Evolutionary conservation across 306 rosid species (phyloP).

Genomic region (Hippophae tibetana): DNA sequence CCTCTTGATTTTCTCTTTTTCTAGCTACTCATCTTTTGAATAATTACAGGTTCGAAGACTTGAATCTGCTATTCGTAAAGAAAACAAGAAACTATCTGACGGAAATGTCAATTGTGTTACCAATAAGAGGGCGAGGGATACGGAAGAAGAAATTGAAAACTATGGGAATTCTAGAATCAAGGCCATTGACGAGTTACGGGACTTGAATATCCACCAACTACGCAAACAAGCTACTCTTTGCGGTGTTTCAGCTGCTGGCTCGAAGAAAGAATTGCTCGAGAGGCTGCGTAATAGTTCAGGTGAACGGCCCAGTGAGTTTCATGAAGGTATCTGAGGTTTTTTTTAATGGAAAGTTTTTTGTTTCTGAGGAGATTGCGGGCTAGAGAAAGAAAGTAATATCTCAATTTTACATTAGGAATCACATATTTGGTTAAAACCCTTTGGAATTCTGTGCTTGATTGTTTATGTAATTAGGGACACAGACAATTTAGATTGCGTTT

Average conservation of each 20-base stretch:
- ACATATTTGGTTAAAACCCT: too few species aligned
- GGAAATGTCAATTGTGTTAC: constrained; percentile 15
- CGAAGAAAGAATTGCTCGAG: constrained; percentile 38
- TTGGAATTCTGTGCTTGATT: too few species aligned
- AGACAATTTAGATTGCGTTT: too few species aligned
- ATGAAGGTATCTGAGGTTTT: constrained; percentile 22
- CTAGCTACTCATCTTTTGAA: not conserved
- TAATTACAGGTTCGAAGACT: constrained; percentile 52
- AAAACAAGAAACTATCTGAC: constrained; percentile 12
- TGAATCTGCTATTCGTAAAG: constrained; percentile 45
- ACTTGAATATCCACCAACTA: constrained; percentile 27
- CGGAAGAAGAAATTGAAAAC: constrained; percentile 18
- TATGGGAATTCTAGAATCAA: constrained; percentile 25
- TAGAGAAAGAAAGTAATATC: not conserved
- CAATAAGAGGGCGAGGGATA: constrained; percentile 38
- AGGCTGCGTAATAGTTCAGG: constrained; percentile 29
- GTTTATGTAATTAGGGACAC: not conserved
- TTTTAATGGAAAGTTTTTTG: constrained; percentile 5
- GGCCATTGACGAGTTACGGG: constrained; percentile 30
- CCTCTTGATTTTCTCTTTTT: not conserved
- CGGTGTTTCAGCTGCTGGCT: constrained; percentile 27
- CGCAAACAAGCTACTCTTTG: constrained; percentile 35
- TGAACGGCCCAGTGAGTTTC: constrained; percentile 6
- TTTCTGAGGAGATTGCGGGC: constrained; percentile 6
- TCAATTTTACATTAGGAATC: not conserved